A percentile compares a stretch with the other conserved stretches of the same genome.
Conservation (phyloP, 2,329 filamentous ascomycete species). For the Pestalotiopsis sp. region DNA sequence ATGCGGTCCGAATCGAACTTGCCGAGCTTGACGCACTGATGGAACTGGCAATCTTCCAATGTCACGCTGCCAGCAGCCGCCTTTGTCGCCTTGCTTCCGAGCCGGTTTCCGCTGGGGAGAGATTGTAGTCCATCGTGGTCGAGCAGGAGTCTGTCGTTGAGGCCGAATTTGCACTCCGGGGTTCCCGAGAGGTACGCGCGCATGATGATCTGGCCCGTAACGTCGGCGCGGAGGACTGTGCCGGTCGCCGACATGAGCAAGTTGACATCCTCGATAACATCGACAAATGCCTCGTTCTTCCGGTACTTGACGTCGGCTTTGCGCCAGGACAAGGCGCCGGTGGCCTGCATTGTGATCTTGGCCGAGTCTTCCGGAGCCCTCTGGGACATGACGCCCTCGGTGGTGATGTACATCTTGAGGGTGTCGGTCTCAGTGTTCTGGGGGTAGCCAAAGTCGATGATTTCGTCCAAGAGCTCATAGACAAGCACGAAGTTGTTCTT, state of each 20-base stretch:
- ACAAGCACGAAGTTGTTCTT: slow-evolving; percentile 99
- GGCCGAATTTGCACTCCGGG: slow-evolving; percentile 97
- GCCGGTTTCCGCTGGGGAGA: slow-evolving; percentile 72
- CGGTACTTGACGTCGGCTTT: slow-evolving; percentile 97
- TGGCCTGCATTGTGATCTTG: slow-evolving; percentile 99
- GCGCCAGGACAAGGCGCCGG: slow-evolving; percentile 93
- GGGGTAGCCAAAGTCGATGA: slow-evolving; percentile 97
- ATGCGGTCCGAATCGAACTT: slow-evolving; percentile 97
- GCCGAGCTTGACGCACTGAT: slow-evolving; percentile 96
- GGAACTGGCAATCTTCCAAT: slow-evolving; percentile 96
- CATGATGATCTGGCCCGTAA: slow-evolving; percentile 98
- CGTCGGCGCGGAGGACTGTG: slow-evolving; percentile 90
- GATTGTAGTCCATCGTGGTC: slow-evolving; percentile 70
- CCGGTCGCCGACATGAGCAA: slow-evolving; percentile 98
- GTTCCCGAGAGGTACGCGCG: slow-evolving; percentile 95
- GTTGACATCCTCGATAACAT: slow-evolving; percentile 99
- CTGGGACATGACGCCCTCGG: slow-evolving; percentile 95
- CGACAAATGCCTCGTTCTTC: slow-evolving; percentile 99
- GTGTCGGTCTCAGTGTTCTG: slow-evolving; percentile 99
- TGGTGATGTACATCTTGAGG: slow-evolving; percentile 99
- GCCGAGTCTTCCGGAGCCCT: slow-evolving; percentile 85
- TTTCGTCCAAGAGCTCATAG: slow-evolving; percentile 96
- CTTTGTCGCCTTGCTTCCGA: slow-evolving; percentile 86
- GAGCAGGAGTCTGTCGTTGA: slow-evolving; percentile 93
- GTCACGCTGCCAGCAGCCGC: slow-evolving; percentile 94